phyloP scores from a whole-genome alignment of 345 rosid genomes.

The Eucalyptus cloeziana region DNA sequence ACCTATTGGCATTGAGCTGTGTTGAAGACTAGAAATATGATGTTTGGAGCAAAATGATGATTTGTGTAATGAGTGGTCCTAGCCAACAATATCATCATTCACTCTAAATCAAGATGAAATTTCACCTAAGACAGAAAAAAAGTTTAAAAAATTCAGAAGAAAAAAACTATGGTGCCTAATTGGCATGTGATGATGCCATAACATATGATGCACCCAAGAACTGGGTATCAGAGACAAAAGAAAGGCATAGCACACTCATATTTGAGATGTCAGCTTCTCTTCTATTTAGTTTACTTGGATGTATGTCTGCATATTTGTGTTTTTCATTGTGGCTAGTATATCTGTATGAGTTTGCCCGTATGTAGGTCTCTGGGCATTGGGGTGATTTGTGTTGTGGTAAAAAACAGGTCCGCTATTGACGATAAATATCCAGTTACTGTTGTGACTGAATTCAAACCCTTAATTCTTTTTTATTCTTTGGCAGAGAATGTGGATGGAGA shows the following conservation, averaged over 20 bases:
- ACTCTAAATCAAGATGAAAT: not conserved
- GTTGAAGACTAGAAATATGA: not conserved
- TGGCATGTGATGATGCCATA: not conserved
- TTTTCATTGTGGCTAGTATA: not conserved
- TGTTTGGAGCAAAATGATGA: not conserved
- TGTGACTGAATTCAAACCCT: not conserved
- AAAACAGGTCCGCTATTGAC: not conserved
- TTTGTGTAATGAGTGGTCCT: not conserved
- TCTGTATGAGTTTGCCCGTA: not conserved
- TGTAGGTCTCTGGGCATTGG: not conserved
- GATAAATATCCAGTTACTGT: not conserved
- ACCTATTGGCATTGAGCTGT: not conserved
- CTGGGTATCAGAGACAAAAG: not conserved
- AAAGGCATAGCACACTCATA: not conserved
- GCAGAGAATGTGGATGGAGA: constrained; percentile 94
- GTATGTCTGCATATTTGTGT: not conserved
- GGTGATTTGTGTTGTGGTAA: not conserved
- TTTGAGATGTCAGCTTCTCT: not conserved
- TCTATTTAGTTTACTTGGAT: not conserved
- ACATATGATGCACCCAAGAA: not conserved
- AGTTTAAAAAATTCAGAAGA: not conserved
- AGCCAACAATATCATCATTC: not conserved
- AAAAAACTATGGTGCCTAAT: not conserved
- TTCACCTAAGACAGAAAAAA: not conserved
- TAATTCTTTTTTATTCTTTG: not conserved